Percentiles rank a stretch among this genome's conserved stretches.
phyloP scores from a whole-genome alignment of 1,284 basidiomycete genomes.

The Trametes sp. region DNA sequence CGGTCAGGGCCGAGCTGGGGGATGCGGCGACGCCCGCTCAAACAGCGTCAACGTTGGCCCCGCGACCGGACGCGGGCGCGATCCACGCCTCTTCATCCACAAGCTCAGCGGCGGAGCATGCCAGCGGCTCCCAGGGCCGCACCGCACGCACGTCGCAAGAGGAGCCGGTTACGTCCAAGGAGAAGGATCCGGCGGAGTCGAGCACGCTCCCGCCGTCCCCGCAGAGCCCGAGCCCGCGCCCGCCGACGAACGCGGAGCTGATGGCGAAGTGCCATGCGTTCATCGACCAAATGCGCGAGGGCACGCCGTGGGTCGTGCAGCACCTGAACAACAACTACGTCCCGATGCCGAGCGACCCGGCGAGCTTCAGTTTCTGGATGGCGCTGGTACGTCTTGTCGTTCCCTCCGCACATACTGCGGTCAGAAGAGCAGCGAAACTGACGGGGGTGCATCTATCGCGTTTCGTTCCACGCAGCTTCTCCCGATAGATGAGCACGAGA shows the following conservation, averaged over 20 bases:
- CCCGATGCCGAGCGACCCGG: conserved; percentile 69
- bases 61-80: conserved; percentile 20
- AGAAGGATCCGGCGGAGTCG: conserved; percentile 16
- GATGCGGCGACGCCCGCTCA: conserved; percentile 22
- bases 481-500: conserved; percentile 95
- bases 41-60: conserved; percentile 21
- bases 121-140: not conserved
- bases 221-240: conserved; percentile 3
- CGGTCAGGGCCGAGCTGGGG: conserved; percentile 56
- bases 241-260: conserved; percentile 65
- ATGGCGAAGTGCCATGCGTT: conserved; percentile 83
- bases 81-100: conserved; percentile 14
- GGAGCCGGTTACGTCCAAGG: conserved; percentile 26
- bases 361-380: conserved; percentile 90
- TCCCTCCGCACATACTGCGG: not conserved
- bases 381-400: conserved; percentile 62
- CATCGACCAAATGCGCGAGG: conserved; percentile 79
- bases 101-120: conserved; percentile 3
- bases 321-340: conserved; percentile 82
- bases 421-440: conserved; percentile 2
- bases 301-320: conserved; percentile 92
- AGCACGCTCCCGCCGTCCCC: conserved; percentile 6
- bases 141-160: conserved; percentile 19
- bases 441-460: not conserved
- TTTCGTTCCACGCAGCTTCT: conserved; percentile 58